phyloP scores from a whole-genome alignment of 1,139 yeast genomes.

The Lodderomyces parapsilosis region DNA sequence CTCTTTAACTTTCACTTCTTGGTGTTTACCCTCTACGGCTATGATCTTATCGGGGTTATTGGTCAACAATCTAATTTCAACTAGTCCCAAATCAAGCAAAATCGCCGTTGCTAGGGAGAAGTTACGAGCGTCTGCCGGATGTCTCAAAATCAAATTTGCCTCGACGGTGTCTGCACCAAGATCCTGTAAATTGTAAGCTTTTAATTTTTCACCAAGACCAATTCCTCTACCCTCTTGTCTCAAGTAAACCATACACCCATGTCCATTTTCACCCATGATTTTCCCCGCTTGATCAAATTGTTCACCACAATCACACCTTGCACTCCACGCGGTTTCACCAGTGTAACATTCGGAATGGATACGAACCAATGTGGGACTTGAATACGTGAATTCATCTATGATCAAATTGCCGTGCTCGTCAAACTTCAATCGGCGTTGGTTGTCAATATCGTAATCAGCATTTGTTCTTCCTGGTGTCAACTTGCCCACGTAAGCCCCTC shows the following conservation, averaged over 20 bases:
- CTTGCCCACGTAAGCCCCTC: conserved; percentile 94
- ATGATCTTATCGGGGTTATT: conserved; percentile 95
- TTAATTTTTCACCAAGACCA: conserved; percentile 93
- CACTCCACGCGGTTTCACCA: conserved; percentile 99
- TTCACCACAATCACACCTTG: conserved; percentile 98
- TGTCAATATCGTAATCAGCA: conserved; percentile 62
- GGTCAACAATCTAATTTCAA: conserved; percentile 74
- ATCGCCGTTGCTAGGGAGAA: conserved; percentile 94
- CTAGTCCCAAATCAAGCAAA: conserved; percentile 74
- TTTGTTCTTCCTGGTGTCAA: conserved; percentile 77
- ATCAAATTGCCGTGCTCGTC: conserved; percentile 48
- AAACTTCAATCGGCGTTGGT: conserved; percentile 33
- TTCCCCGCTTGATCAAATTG: conserved; percentile 98
- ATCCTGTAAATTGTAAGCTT: conserved; percentile 96
- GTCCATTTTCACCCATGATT: conserved; percentile 80
- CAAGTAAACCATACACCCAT: conserved; percentile 91
- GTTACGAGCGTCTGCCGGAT: conserved; percentile 95
- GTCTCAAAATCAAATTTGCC: conserved; percentile 87
- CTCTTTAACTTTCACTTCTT: conserved; percentile 69
- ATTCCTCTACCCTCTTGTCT: conserved; percentile 99
- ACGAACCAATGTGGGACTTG: conserved; percentile 57
- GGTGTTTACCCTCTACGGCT: conserved; percentile 85
- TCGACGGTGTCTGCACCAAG: conserved; percentile 98
- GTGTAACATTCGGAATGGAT: conserved; percentile 98
- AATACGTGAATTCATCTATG: conserved; percentile 34